Base-by-base conservation (phyloP, 768 basidiomycete species). In the Astraeus odoratus region DNA sequence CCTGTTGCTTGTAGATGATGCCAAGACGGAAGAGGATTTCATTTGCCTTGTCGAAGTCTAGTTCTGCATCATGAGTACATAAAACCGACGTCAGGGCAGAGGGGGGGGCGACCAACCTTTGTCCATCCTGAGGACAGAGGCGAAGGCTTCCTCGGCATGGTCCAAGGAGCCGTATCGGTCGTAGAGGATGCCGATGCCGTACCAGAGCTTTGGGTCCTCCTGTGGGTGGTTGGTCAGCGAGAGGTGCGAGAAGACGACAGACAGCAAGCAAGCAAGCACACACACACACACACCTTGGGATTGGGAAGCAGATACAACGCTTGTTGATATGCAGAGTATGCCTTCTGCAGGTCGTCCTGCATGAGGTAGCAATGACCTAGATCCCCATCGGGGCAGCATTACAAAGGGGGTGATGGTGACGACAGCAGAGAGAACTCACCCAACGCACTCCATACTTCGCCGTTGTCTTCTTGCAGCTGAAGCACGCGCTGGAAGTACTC, bases 181-280 rank as follows among this genome's bases (percentile, higher is more conserved):
- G 58, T 99, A 98, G 26, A 98, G 81, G 46, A 98, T 98, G 26
- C 96, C 96, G 60, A 99, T 98, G 27, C 96, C 96, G 61, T 98
- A 99, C 96, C 96, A 99, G 8, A 99, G 74, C 61, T 98, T 97
- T 4, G 95, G 94, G 65, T 99, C 96, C 77, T 98, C 83, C 76
- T 82, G 56, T 24, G 48, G 30, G 36, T 43, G n/a, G n/a, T n/a
- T n/a, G n/a, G 16, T 9, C 42, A 41, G 39, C 26, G 47, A 52
- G 38, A 51, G 20, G 39, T 4, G 48, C 39, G 44, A 51, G 25
- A 24, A 40, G 36, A 19, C 19, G 34, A 41, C 44, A 12, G 0
- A 42, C 23, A 4, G 19, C 34, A 44, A 47, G 57, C 64, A n/a
- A n/a, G n/a, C n/a, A n/a, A n/a, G n/a, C n/a, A n/a, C n/a, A n/a